Evolutionary conservation across 2,329 filamentous ascomycete species (phyloP).

Genomic region (Colletotrichum sp.): DNA sequence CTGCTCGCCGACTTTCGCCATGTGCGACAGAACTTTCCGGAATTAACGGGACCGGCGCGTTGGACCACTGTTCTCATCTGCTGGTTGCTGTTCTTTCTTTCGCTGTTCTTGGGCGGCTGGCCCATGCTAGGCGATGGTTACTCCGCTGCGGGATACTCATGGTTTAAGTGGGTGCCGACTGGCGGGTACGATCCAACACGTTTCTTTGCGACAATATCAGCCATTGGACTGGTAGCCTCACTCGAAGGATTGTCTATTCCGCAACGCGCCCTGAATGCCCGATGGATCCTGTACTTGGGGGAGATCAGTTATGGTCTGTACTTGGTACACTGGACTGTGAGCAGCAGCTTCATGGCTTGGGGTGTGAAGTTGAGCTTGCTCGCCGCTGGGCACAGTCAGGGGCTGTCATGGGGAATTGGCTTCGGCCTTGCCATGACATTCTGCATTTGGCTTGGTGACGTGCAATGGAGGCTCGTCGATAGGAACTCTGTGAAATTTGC

Average conservation of each 20-base stretch:
- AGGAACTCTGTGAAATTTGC: constrained; percentile 48
- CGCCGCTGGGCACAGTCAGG: not conserved
- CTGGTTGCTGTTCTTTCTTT: not conserved
- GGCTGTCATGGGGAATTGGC: not conserved
- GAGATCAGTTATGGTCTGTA: constrained; percentile 68
- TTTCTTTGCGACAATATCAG: not conserved
- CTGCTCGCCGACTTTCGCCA: constrained; percentile 6
- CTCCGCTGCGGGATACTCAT: constrained; percentile 9
- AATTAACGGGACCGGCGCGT: not conserved
- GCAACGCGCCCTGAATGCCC: constrained; percentile 62
- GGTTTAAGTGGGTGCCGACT: constrained; percentile 12
- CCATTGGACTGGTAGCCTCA: not conserved
- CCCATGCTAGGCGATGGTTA: not conserved
- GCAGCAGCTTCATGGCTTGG: not conserved
- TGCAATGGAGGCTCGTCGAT: constrained; percentile 52
- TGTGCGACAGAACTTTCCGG: not conserved
- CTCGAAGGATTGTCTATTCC: constrained; percentile 38
- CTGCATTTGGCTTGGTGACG: constrained; percentile 48
- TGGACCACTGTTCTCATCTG: not conserved
- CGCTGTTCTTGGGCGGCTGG: constrained; percentile 7
- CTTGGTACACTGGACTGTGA: constrained; percentile 59
- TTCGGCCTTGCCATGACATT: not conserved
- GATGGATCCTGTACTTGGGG: constrained; percentile 66
- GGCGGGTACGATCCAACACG: not conserved
- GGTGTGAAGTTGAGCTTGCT: not conserved